Evolutionary conservation across 2,329 filamentous ascomycete genomes (phyloP).

Genomic region (Aspergillus sp.): DNA sequence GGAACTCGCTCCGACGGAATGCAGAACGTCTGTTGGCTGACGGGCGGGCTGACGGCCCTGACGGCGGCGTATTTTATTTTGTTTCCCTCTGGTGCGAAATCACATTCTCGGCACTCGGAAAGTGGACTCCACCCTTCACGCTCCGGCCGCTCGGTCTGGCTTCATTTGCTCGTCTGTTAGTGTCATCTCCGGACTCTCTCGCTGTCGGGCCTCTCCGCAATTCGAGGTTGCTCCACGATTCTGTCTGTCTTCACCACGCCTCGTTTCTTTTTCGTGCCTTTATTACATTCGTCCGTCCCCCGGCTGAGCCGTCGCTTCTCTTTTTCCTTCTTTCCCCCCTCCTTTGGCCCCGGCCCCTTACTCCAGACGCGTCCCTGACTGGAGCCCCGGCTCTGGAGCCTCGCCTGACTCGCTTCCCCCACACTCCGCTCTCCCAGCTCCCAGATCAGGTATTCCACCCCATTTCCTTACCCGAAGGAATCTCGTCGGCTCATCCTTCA

Average conservation of each 20-base stretch:
- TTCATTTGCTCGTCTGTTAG: conserved; percentile 8
- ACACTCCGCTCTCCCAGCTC: conserved; percentile 31
- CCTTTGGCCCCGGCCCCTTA: conserved; percentile 7
- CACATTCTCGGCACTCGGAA: conserved; percentile 24
- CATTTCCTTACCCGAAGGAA: not conserved
- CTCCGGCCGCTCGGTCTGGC: conserved; percentile 20
- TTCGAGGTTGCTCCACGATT: conserved; percentile 2
- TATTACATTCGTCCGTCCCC: conserved; percentile 19
- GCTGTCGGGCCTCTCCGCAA: conserved; percentile 16
- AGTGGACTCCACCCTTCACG: conserved; percentile 15
- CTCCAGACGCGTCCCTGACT: conserved; percentile 26
- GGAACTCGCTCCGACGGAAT: not conserved
- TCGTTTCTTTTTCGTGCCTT: conserved; percentile 4
- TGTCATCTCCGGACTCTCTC: conserved; percentile 9
- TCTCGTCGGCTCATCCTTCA: not conserved
- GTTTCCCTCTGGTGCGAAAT: not conserved
- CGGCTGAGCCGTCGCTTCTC: conserved; percentile 13
- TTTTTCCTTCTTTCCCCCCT: conserved; percentile 8
- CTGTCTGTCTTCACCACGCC: not conserved
- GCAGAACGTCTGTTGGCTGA: not conserved
- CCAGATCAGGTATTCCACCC: conserved; percentile 10
- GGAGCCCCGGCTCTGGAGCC: conserved; percentile 29
- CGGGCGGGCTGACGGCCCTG: too few relatives aligned
- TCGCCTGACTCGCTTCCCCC: conserved; percentile 26
- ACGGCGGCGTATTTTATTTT: too few relatives aligned